Percentiles rank a stretch among this genome's conserved stretches.
These are phyloP conservation scores for Mycena crocata DNA, from an alignment of 768 basidiomycete species.

Conservation along the genomic window DNA sequence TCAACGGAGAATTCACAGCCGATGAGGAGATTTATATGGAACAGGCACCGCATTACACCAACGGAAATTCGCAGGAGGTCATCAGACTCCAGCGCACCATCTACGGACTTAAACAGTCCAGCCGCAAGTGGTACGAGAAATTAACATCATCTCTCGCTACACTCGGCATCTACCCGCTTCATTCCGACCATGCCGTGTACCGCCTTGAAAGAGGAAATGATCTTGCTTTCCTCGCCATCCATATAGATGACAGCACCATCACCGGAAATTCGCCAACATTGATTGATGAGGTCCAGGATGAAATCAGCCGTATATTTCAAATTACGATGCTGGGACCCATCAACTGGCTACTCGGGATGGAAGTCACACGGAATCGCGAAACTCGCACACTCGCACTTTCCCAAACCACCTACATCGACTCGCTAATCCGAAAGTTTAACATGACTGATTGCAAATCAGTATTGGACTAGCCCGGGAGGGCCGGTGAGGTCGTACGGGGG, in stretches of 20 bases:
- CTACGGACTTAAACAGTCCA: too few species aligned
- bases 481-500: too few species aligned
- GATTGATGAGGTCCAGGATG: slow-evolving; percentile 34
- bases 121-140: slow-evolving; percentile 43
- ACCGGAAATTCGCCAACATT: slow-evolving; percentile 28
- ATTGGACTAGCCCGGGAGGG: too few species aligned
- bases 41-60: too few species aligned
- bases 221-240: background rate
- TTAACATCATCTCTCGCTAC: slow-evolving; percentile 34
- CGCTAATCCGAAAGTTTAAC: slow-evolving; percentile 37
- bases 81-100: too few species aligned
- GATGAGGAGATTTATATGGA: too few species aligned
- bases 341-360: slow-evolving; percentile 45
- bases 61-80: too few species aligned
- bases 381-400: slow-evolving; percentile 38
- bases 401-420: slow-evolving; percentile 44
- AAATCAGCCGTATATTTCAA: slow-evolving; percentile 42
- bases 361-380: too few species aligned
- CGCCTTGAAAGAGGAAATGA: background rate
- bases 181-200: slow-evolving; percentile 31
- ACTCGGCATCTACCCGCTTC: slow-evolving; percentile 12
- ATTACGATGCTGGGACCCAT: slow-evolving; percentile 45
- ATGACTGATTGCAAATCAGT: slow-evolving; percentile 12
- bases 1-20: too few species aligned
- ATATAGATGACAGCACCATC: slow-evolving; percentile 48